Base-by-base conservation (phyloP, 2,329 filamentous ascomycete species). In the Coccinonectria pachysandricola region DNA sequence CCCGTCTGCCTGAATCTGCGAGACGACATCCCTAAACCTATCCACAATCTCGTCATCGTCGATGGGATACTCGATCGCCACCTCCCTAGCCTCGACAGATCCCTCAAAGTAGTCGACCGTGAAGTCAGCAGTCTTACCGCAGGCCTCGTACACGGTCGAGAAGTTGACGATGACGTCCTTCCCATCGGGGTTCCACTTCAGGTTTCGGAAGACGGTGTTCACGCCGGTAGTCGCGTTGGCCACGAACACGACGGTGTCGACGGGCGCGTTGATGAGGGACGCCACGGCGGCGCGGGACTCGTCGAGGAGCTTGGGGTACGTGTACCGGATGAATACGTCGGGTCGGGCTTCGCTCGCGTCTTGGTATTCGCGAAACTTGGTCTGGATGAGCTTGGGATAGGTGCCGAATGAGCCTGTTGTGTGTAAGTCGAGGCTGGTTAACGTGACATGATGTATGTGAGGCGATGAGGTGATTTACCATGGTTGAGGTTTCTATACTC, bases 131-230 rank as follows among this genome's bases (percentile, higher is more conserved):
- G 75, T 75, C 46, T 83, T 85, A 30, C 76, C 79, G 48, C 84
- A 86, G 1, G 74, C 76, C 30, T 75, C 76, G 50, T 94, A 94
- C 27, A 86, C 69, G 20, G 81, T 85, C 19, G 68, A 69, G 48
- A 94, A 92, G 53, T 76, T 79, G 22, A 93, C 44, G 36, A 92
- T 80, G 35, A 79, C 75, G 48, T 95, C 87, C 13, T 73, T 71
- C 34, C 86, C 79, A 34, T 79, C 77, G 0, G 62, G 50, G 19
- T 71, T 52, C 65, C 77, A 93, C 2, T 50, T 46, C 3, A 95
- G 53, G 48, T 80, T 87, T 21, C 79, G 73, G n/a, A 94, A 66
- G 5, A 93, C 71, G 0, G 75, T 82, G 56, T 91, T 88, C 23
- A 86, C 56, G 13, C 73, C 83, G 0, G 71, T 77, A 0, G 84